Base-by-base conservation (phyloP, 1,139 yeast genomes). In the Sugiyamaella grinbergsii region DNA sequence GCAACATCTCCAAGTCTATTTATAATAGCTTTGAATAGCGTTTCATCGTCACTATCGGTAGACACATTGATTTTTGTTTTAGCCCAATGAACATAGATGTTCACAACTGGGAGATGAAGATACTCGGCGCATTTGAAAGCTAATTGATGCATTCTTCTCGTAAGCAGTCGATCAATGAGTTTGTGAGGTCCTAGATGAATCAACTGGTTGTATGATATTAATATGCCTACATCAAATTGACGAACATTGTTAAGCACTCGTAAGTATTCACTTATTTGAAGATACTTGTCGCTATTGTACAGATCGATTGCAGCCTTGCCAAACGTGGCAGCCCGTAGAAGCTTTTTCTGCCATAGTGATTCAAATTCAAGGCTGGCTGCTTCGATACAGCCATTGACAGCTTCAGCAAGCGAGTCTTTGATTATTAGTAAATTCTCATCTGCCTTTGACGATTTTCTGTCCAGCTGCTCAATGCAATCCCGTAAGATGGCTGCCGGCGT, bases 291-390 rank as follows among this genome's bases (percentile, higher is more conserved):
- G 1, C 88, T 73, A 62, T 83, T 77, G 59, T 78, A 82, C 16
- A 74, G 69, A 2, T 71, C 77, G 26, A 79, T 66, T 37, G 85
- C 81, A 0, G 88, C 76, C 64, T 91, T 93, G 0, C 97, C 98
- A 69, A 91, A 88, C 0, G 89, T 76, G 0, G 93, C 96, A 0
- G 96, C 95, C 54, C 81, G 77, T 29, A 93, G 69, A 3, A 93
- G 72, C 50, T 79, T 80, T 64, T 90, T 90, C 61, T 93, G 98
- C 85, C 93, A 80, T 47, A 74, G 72, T 0, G 85, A 78, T 54
- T 83, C 86, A 60, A 87, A 81, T 61, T 91, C 98, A 48, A 83
- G 83, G 5, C 82, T 69, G 0, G 96, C 86, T 0, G 94, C 95
- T 2, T 77, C 71, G 8, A 91, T 76, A 63, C 96, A 88, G 22